A percentile compares a stretch with the other conserved stretches of the same genome.
These are phyloP conservation scores for Nepenthes alata DNA, from an alignment of 179 eudicot genomes.

Conservation along the genomic window DNA sequence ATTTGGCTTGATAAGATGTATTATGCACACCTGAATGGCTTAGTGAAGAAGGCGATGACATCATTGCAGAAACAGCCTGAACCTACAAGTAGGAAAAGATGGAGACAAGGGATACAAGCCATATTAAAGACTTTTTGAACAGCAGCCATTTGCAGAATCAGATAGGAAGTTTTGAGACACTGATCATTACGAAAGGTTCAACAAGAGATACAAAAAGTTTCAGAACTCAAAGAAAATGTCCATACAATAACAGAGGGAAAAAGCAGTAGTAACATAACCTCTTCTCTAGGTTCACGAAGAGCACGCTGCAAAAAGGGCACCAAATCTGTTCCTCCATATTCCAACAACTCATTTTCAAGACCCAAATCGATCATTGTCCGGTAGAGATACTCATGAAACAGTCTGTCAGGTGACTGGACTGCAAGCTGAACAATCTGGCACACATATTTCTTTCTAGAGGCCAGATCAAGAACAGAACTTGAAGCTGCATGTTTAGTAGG, in stretches of 20 bases:
- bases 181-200: no score
- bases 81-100: slow-evolving; percentile 18
- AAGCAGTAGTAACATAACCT: slow-evolving; percentile 26
- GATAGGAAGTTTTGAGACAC: no score
- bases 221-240: background rate
- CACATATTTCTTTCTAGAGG: slow-evolving; percentile 63
- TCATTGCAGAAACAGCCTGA: slow-evolving; percentile 32
- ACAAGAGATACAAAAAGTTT: background rate
- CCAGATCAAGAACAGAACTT: slow-evolving; percentile 52
- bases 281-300: slow-evolving; percentile 50
- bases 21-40: slow-evolving; percentile 33
- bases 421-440: slow-evolving; percentile 93
- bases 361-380: slow-evolving; percentile 76
- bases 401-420: slow-evolving; percentile 86
- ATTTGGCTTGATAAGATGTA: slow-evolving; percentile 50
- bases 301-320: slow-evolving; percentile 85
- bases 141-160: no score
- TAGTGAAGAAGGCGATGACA: slow-evolving; percentile 26
- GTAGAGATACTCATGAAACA: slow-evolving; percentile 76
- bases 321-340: slow-evolving; percentile 92
- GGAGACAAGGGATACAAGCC: background rate
- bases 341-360: slow-evolving; percentile 85
- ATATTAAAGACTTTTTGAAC: background rate
- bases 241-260: background rate
- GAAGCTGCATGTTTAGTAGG: slow-evolving; percentile 42